A percentile compares a stretch with the other conserved stretches of the same genome.
These are phyloP conservation scores for Baudoinia panamericana DNA, from an alignment of 495 filamentous ascomycete genomes.

Conservation along the genomic window DNA sequence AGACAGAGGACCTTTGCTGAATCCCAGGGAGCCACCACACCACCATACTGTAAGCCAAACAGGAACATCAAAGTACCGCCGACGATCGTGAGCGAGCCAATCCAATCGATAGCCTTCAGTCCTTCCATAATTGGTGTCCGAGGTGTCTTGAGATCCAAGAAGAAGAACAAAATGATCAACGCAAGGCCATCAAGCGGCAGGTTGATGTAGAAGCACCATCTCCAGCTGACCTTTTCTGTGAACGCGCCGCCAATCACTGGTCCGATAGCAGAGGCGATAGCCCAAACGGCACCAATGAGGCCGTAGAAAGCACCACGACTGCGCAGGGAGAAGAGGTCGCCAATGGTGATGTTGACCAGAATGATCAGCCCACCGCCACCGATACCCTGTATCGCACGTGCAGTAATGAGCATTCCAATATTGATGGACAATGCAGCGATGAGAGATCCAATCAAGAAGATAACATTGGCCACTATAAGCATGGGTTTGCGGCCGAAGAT, in stretches of 20 bases:
- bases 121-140: slow-evolving; percentile 58
- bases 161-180: slow-evolving; percentile 51
- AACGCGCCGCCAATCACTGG: slow-evolving; percentile 32
- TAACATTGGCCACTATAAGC: slow-evolving; percentile 52
- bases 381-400: slow-evolving; percentile 67
- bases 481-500: slow-evolving; percentile 80
- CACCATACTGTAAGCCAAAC: slow-evolving; percentile 67
- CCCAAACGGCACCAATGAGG: slow-evolving; percentile 33
- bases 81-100: slow-evolving; percentile 52
- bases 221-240: slow-evolving; percentile 39
- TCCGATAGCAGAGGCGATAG: slow-evolving; percentile 30
- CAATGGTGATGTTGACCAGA: slow-evolving; percentile 68
- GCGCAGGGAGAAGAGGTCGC: slow-evolving; percentile 65
- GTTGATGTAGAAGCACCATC: slow-evolving; percentile 29
- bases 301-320: slow-evolving; percentile 33
- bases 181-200: slow-evolving; percentile 63
- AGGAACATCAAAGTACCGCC: slow-evolving; percentile 73
- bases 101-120: slow-evolving; percentile 64
- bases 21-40: slow-evolving; percentile 59
- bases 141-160: slow-evolving; percentile 64
- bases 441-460: slow-evolving; percentile 68
- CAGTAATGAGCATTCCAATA: slow-evolving; percentile 63
- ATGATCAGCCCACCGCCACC: slow-evolving; percentile 73
- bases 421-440: slow-evolving; percentile 53
- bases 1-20: slow-evolving; percentile 66